A percentile compares a stretch with the other conserved stretches of the same genome.
These are phyloP conservation scores for Russula sp. DNA, from an alignment of 768 basidiomycete genomes.

Conservation along the genomic window DNA sequence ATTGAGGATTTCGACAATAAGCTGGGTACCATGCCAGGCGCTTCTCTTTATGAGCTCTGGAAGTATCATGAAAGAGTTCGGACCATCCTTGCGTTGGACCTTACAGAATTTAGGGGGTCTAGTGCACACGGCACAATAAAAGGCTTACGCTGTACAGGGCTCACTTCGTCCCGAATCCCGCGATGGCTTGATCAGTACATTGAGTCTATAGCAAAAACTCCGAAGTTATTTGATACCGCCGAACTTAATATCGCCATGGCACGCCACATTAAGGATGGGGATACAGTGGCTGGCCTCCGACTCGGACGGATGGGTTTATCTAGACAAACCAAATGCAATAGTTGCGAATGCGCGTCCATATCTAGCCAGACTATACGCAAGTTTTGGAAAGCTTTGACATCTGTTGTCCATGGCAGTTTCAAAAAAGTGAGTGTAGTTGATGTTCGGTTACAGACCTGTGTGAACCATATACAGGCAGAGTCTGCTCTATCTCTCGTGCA, in stretches of 20 bases:
- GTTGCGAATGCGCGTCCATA: not conserved
- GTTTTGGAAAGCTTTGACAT: conserved; percentile 5
- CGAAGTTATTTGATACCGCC: not conserved
- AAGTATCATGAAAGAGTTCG: conserved; percentile 10
- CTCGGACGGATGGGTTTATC: too few relatives aligned
- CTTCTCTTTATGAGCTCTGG: conserved; percentile 10
- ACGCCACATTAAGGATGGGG: not conserved
- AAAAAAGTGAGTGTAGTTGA: not conserved
- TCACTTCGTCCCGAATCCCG: not conserved
- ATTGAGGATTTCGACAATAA: not conserved
- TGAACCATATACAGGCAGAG: conserved; percentile 1
- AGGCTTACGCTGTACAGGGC: not conserved
- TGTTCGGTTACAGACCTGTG: too few relatives aligned
- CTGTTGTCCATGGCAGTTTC: not conserved
- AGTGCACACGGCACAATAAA: not conserved
- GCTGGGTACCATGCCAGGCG: not conserved
- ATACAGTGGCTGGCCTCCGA: too few relatives aligned
- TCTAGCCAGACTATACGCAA: not conserved
- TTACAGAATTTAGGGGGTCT: not conserved
- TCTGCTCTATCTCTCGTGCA: not conserved
- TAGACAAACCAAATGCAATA: too few relatives aligned
- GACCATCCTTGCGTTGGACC: not conserved
- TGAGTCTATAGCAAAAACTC: not conserved
- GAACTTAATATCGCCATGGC: not conserved
- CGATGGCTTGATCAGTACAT: not conserved